These are phyloP conservation scores for Orbilia javanica DNA, from an alignment of 2,329 filamentous ascomycete species.

Conservation along the genomic window DNA sequence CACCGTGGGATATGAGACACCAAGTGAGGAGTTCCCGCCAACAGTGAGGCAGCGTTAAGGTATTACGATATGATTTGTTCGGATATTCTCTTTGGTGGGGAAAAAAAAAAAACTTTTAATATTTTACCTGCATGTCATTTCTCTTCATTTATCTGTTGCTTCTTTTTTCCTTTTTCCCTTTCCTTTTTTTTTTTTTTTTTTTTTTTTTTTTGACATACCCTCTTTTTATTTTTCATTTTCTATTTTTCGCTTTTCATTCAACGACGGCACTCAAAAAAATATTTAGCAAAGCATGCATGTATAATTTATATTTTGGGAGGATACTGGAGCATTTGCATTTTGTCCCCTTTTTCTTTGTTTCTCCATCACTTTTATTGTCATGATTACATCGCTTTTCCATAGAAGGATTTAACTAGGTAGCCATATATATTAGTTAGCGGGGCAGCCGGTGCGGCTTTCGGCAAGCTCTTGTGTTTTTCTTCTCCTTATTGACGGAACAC, in stretches of 20 bases:
- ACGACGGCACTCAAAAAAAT: slow-evolving; percentile 23
- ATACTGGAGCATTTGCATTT: slow-evolving; percentile 49
- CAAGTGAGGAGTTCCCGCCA: slow-evolving; percentile 54
- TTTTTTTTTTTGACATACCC: slow-evolving; percentile 18
- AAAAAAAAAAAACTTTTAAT: slow-evolving; percentile 22
- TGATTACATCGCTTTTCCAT: slow-evolving; percentile 42
- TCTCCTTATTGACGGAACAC: background rate
- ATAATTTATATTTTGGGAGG: slow-evolving; percentile 39
- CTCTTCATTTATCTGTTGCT: background rate
- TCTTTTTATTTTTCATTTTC: background rate
- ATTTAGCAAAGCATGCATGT: slow-evolving; percentile 32
- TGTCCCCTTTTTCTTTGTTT: slow-evolving; percentile 34
- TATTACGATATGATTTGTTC: slow-evolving; percentile 6
- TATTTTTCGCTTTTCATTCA: background rate
- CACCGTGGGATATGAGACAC: slow-evolving; percentile 48
- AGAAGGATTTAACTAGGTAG: slow-evolving; percentile 29
- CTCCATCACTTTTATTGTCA: slow-evolving; percentile 11
- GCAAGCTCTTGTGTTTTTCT: slow-evolving; percentile 30
- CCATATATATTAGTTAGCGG: slow-evolving; percentile 23
- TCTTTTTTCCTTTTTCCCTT: background rate
- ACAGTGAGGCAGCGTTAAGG: slow-evolving; percentile 18
- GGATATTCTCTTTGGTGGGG: slow-evolving; percentile 13
- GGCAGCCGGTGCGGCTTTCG: slow-evolving; percentile 21
- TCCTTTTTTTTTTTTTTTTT: background rate
- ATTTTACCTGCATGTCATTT: background rate